A percentile compares a stretch with the other conserved stretches of the same genome.
phyloP scores from a whole-genome alignment of 345 rosid genomes.

The Pelargonium nanum region DNA sequence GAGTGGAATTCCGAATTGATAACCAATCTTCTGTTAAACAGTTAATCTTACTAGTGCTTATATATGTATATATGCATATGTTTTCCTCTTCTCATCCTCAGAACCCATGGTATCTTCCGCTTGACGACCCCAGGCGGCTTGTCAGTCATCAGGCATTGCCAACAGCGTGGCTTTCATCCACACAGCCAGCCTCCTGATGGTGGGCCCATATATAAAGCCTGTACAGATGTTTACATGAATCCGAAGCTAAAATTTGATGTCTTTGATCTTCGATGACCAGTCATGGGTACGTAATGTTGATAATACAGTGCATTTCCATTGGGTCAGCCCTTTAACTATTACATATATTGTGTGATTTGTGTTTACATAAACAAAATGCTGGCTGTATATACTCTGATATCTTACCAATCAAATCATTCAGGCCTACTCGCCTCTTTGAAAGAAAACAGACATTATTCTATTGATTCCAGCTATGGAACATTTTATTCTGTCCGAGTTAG shows the following conservation, averaged over 20 bases:
- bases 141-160: constrained; percentile 82
- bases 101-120: constrained; percentile 85
- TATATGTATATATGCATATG: no score
- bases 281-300: constrained; percentile 11
- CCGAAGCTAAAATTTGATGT: constrained; percentile 67
- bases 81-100: constrained; percentile 6
- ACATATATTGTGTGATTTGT: not conserved
- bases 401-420: not conserved
- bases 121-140: constrained; percentile 90
- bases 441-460: not conserved
- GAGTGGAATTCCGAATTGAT: not conserved
- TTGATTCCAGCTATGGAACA: not conserved
- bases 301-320: constrained; percentile 7
- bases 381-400: not conserved
- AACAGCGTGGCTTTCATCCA: constrained; percentile 78
- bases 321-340: not conserved
- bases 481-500: not conserved
- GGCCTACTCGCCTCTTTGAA: no score
- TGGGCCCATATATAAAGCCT: constrained; percentile 71
- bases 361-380: not conserved
- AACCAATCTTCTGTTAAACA: not conserved
- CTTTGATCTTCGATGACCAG: constrained; percentile 70
- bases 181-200: constrained; percentile 76
- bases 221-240: constrained; percentile 86
- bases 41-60: not conserved